These are phyloP conservation scores for Leucosporidium yakuticum DNA, from an alignment of 768 basidiomycete genomes.

Conservation along the genomic window DNA sequence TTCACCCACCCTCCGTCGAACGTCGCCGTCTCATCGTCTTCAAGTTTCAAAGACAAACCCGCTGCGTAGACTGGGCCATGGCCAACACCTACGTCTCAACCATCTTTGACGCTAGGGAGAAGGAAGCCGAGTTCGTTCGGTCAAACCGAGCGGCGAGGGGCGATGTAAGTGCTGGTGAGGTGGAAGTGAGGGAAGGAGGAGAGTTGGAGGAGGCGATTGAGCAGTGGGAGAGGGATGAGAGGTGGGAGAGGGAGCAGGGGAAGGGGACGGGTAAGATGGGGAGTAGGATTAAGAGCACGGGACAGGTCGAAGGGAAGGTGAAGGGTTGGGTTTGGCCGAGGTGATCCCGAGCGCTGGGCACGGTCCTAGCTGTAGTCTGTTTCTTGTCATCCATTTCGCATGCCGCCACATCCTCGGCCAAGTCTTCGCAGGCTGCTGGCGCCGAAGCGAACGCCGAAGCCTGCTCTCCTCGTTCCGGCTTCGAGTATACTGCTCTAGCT, in stretches of 20 bases:
- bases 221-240: constrained; percentile 22
- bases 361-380: no score
- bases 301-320: constrained; percentile 5
- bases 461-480: no score
- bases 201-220: constrained; percentile 24
- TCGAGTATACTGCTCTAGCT: no score
- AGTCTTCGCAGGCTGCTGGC: no score
- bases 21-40: constrained; percentile 20
- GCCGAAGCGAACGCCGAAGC: no score
- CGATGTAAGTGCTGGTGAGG: background rate
- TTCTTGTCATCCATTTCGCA: no score
- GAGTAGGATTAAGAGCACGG: constrained; percentile 16
- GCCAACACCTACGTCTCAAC: constrained; percentile 25
- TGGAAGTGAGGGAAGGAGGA: background rate
- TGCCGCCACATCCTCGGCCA: no score
- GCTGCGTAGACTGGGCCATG: constrained; percentile 17
- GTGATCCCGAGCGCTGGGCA: no score
- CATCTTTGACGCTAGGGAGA: constrained; percentile 11
- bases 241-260: constrained; percentile 20
- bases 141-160: constrained; percentile 10
- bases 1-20: constrained; percentile 12
- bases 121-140: constrained; percentile 13
- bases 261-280: constrained; percentile 20
- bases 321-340: constrained; percentile 20
- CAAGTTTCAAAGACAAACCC: constrained; percentile 19